These are phyloP conservation scores for Fusarium musae DNA, from an alignment of 2,329 filamentous ascomycete genomes.

Conservation along the genomic window DNA sequence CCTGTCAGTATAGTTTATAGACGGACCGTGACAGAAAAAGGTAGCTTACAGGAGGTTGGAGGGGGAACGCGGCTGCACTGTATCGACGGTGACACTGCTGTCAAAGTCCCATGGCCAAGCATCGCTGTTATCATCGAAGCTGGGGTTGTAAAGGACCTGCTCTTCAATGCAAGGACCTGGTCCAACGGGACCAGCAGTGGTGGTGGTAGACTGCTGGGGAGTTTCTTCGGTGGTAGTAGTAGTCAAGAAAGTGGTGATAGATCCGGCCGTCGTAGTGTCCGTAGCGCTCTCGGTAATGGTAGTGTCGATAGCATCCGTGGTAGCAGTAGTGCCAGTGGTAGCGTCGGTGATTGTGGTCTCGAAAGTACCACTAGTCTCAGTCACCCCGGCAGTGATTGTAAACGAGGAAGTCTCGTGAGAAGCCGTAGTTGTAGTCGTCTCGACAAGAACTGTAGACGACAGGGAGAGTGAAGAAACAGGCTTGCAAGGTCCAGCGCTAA, in stretches of 20 bases:
- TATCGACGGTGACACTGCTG: not conserved
- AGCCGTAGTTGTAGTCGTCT: not conserved
- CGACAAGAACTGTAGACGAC: not conserved
- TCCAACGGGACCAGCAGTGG: not conserved
- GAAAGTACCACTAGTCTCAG: not conserved
- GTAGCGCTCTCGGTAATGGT: not conserved
- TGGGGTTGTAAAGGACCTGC: slow-evolving; percentile 2
- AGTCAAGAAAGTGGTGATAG: not conserved
- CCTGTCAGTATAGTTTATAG: not conserved
- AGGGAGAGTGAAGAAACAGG: not conserved
- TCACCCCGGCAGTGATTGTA: not conserved
- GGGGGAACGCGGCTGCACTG: not conserved
- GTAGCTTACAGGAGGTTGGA: not conserved
- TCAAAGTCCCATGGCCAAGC: not conserved
- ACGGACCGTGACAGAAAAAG: not conserved
- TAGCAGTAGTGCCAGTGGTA: not conserved
- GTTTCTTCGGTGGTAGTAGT: not conserved
- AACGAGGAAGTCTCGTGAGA: not conserved
- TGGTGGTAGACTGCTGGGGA: not conserved
- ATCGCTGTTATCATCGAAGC: not conserved
- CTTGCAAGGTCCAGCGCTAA: slow-evolving; percentile 5
- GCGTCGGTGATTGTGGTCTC: not conserved
- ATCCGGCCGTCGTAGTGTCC: not conserved
- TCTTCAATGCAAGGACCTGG: not conserved
- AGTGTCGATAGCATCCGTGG: not conserved